Conservation (phyloP, 2,329 filamentous ascomycete genomes). For the Hymenoscyphus linearis region DNA sequence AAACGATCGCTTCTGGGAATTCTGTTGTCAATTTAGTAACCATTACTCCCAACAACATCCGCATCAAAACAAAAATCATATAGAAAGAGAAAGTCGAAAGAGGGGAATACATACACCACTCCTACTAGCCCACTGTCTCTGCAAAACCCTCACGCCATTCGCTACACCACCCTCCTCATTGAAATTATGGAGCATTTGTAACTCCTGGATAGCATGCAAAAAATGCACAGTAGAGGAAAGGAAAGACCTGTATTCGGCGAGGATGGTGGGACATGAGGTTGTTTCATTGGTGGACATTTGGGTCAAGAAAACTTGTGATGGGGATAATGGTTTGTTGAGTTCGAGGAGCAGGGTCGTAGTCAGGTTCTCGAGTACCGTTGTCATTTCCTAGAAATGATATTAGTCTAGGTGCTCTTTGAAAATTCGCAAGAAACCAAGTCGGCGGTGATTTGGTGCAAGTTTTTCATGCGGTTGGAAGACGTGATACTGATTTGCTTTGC, state of each 20-base stretch:
- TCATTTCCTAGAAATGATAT: neutral
- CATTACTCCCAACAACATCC: neutral
- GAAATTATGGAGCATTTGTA: slow-evolving; percentile 23
- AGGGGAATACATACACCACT: slow-evolving; percentile 21
- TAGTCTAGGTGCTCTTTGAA: neutral
- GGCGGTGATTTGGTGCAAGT: neutral
- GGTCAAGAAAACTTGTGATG: neutral
- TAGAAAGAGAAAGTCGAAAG: neutral
- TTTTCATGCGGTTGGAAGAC: neutral
- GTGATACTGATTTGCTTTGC: neutral
- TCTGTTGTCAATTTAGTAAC: slow-evolving; percentile 18
- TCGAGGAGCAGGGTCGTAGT: slow-evolving; percentile 21
- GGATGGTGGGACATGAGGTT: slow-evolving; percentile 12
- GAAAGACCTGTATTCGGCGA: slow-evolving; percentile 26
- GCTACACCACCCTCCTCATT: slow-evolving; percentile 19
- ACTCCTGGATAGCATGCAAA: slow-evolving; percentile 27
- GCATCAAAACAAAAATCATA: neutral
- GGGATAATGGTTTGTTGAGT: slow-evolving; percentile 19
- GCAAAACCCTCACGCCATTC: slow-evolving; percentile 26
- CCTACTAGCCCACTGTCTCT: slow-evolving; percentile 32
- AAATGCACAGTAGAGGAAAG: slow-evolving; percentile 25
- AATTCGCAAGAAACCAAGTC: neutral
- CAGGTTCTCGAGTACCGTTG: slow-evolving; percentile 4
- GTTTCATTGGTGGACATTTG: neutral
- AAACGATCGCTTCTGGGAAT: slow-evolving; percentile 29